Conservation (phyloP, 2,329 filamentous ascomycete genomes). For the Gaeumannomyces sp. region DNA sequence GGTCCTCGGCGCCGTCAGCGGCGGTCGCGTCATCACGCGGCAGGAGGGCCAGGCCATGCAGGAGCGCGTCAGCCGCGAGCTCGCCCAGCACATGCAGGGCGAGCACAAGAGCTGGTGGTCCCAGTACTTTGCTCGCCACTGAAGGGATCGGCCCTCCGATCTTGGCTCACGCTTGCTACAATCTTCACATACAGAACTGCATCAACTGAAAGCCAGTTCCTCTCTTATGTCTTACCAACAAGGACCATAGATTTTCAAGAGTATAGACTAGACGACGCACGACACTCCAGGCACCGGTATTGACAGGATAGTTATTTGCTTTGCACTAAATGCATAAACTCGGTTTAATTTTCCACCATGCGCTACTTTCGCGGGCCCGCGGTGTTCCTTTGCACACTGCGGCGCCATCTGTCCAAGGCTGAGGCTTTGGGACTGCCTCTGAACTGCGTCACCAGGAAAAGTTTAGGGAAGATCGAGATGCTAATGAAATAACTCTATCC, state of each 20-base stretch:
- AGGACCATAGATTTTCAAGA: neutral
- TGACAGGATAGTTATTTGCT: neutral
- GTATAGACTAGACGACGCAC: neutral
- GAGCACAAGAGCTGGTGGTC: neutral
- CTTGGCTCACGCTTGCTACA: too few relatives aligned
- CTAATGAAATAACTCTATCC: too few relatives aligned
- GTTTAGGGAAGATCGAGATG: too few relatives aligned
- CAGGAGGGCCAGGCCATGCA: slow-evolving; percentile 7
- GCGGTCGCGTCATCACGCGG: slow-evolving; percentile 2
- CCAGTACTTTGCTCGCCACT: neutral
- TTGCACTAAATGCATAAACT: neutral
- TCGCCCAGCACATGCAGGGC: neutral
- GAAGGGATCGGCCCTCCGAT: neutral
- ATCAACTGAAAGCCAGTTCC: neutral
- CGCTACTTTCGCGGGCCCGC: too few relatives aligned
- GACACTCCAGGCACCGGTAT: neutral
- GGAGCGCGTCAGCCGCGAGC: slow-evolving; percentile 3
- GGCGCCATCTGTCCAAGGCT: too few relatives aligned
- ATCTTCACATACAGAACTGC: neutral
- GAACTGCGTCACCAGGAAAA: too few relatives aligned
- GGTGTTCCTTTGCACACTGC: too few relatives aligned
- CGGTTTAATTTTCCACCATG: neutral
- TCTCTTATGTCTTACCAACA: neutral
- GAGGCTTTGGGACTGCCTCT: too few relatives aligned
- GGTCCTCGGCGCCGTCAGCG: slow-evolving; percentile 24